Evolutionary conservation across 305 asterid genomes (phyloP).

Genomic region (Rubia peregrina): DNA sequence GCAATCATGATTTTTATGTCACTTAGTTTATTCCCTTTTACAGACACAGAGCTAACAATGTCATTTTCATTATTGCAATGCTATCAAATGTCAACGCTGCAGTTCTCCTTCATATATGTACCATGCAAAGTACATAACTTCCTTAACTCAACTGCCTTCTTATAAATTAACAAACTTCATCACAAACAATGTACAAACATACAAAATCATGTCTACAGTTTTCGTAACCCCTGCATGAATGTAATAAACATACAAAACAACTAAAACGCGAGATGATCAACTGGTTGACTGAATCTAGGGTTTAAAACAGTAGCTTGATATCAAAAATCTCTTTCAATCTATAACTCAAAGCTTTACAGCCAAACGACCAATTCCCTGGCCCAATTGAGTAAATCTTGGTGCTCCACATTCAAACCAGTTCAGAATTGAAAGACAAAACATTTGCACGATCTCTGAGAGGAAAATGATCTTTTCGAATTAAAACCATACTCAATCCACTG

Average conservation of each 20-base stretch:
- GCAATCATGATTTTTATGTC: neutral
- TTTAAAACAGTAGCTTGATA: neutral
- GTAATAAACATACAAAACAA: neutral
- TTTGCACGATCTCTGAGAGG: neutral
- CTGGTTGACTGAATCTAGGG: neutral
- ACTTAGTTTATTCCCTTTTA: neutral
- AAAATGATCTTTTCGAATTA: neutral
- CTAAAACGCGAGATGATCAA: neutral
- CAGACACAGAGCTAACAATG: neutral
- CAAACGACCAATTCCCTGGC: neutral
- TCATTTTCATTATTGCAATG: neutral
- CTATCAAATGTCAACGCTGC: neutral
- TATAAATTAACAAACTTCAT: neutral
- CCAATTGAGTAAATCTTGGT: neutral
- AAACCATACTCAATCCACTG: neutral
- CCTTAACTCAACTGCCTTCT: neutral
- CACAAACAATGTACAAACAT: neutral
- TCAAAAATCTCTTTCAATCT: neutral
- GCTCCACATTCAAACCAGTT: neutral
- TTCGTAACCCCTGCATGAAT: neutral
- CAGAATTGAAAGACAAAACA: neutral
- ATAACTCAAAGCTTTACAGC: neutral
- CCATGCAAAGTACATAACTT: neutral
- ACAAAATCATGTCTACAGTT: neutral
- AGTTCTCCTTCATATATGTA: neutral